Percentiles rank a stretch among this genome's conserved stretches.
Evolutionary conservation across 176 grass and related monocot genomes (phyloP).

Genomic region (Ananas comosus): DNA sequence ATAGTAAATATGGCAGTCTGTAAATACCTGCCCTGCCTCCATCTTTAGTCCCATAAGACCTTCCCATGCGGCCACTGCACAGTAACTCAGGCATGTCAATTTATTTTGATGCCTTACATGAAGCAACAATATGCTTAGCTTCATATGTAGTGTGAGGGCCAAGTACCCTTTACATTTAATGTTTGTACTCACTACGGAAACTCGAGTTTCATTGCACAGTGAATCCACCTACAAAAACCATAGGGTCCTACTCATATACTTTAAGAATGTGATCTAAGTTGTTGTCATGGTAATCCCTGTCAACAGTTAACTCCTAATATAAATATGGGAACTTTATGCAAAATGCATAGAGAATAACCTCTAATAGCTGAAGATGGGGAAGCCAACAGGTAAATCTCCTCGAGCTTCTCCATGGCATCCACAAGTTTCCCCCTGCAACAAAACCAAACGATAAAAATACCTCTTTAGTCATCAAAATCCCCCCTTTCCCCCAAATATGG

Average conservation of each 20-base stretch:
- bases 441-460: constrained; percentile 2
- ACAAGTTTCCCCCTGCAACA: constrained; percentile 41
- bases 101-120: constrained; percentile 8
- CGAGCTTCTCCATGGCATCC: constrained; percentile 77
- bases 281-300: not conserved
- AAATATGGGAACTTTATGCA: constrained; percentile 1
- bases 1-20: constrained; percentile 11
- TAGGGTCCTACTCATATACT: no score
- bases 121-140: constrained; percentile 13
- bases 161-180: no score
- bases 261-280: constrained; percentile 1
- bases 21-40: constrained; percentile 58
- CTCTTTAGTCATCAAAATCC: constrained; percentile 9
- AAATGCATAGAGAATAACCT: constrained; percentile 29
- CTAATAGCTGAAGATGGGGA: constrained; percentile 43
- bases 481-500: not conserved
- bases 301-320: not conserved
- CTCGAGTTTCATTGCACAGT: no score
- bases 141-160: no score
- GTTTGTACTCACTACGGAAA: no score
- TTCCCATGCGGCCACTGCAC: constrained; percentile 80
- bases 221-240: no score
- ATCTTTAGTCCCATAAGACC: constrained; percentile 51
- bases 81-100: constrained; percentile 14
- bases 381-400: constrained; percentile 40